phyloP scores from a whole-genome alignment of 2,329 filamentous ascomycete genomes.

The Fusarium decemcellulare region DNA sequence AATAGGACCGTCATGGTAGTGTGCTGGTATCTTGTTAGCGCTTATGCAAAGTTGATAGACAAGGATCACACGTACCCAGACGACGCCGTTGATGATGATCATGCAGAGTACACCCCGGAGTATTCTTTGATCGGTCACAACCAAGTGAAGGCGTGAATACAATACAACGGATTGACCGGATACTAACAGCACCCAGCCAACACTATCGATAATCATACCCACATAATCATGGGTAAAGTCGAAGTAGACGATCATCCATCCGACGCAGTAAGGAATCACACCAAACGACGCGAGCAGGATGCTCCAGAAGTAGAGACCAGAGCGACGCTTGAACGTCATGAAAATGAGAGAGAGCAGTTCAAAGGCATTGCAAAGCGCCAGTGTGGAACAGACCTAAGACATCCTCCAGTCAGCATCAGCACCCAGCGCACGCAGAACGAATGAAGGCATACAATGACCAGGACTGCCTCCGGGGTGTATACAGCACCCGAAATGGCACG shows the following conservation, averaged over 20 bases:
- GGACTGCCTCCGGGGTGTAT: slow-evolving; percentile 20
- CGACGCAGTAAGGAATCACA: slow-evolving; percentile 55
- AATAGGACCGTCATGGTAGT: slow-evolving; percentile 63
- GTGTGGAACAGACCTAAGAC: slow-evolving; percentile 19
- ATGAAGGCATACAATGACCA: slow-evolving; percentile 23
- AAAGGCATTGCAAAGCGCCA: slow-evolving; percentile 48
- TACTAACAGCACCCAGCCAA: slow-evolving; percentile 29
- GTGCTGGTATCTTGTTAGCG: slow-evolving; percentile 50
- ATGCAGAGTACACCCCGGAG: slow-evolving; percentile 9
- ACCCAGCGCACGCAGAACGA: fast-evolving
- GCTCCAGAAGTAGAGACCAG: slow-evolving; percentile 57
- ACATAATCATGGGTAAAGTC: slow-evolving; percentile 31
- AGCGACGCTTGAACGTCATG: slow-evolving; percentile 48
- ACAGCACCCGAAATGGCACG: slow-evolving; percentile 4
- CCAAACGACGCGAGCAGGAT: slow-evolving; percentile 52
- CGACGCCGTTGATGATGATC: slow-evolving; percentile 46
- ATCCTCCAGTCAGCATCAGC: neutral
- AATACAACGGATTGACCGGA: slow-evolving; percentile 30
- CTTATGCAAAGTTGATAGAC: fast-evolving
- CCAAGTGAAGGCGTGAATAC: slow-evolving; percentile 27
- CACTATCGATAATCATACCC: slow-evolving; percentile 33
- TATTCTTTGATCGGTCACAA: slow-evolving; percentile 5
- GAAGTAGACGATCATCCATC: slow-evolving; percentile 60
- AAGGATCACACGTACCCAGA: slow-evolving; percentile 50
- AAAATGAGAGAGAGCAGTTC: slow-evolving; percentile 52